Conservation (phyloP, 2,329 filamentous ascomycete genomes). For the Xylaria sp. region DNA sequence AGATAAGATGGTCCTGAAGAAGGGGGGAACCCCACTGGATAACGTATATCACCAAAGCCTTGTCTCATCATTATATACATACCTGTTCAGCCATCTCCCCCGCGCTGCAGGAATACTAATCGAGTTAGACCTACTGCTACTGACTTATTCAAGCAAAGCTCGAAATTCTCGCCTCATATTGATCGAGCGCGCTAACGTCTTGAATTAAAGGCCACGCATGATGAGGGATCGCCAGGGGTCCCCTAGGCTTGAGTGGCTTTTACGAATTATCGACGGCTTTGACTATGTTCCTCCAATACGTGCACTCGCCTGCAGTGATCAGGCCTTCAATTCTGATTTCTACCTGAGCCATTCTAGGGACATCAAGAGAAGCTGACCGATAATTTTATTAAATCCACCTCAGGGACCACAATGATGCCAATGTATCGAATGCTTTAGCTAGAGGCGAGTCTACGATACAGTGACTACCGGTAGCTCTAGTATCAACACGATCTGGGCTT, state of each 20-base stretch:
- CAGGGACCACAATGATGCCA: too few species aligned
- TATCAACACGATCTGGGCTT: conserved; percentile 31
- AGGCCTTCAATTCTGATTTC: conserved; percentile 36
- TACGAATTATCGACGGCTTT: conserved; percentile 45
- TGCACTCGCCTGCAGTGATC: conserved; percentile 42
- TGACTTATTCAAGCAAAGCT: conserved; percentile 14
- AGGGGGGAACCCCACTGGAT: too few species aligned
- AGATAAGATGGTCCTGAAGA: too few species aligned
- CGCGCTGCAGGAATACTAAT: conserved; percentile 34
- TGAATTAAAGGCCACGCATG: conserved; percentile 36
- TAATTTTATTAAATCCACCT: too few species aligned
- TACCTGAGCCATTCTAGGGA: too few species aligned
- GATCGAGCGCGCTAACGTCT: conserved; percentile 21
- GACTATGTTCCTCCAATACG: too few species aligned
- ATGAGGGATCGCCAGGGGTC: conserved; percentile 41
- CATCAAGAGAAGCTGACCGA: too few species aligned
- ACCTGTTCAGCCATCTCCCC: conserved; percentile 37
- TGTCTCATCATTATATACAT: conserved; percentile 28
- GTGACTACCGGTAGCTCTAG: conserved; percentile 39
- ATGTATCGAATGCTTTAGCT: conserved; percentile 20
- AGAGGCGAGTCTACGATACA: conserved; percentile 37
- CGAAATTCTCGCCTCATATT: conserved; percentile 31
- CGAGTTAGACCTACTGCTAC: neutral
- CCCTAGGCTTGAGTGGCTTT: conserved; percentile 42
- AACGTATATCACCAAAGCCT: too few species aligned